Percentiles rank a stretch among this genome's conserved stretches.
Evolutionary conservation across 805 yeast genomes (phyloP).

Genomic region (Wickerhamomyces pijperi): DNA sequence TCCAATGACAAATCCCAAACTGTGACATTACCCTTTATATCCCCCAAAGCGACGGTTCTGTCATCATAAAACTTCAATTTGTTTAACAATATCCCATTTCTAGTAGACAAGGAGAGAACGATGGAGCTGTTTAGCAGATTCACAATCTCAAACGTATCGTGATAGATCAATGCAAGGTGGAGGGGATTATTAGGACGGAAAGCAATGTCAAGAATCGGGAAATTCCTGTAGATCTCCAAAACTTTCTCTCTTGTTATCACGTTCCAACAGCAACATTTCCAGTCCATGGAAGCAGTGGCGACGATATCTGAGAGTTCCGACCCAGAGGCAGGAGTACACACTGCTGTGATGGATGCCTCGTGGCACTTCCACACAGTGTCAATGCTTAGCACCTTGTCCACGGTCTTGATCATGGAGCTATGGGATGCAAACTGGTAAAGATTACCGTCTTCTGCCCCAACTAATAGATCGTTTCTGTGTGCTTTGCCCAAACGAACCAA

Average conservation of each 20-base stretch:
- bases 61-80: neutral
- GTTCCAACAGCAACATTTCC: conserved; percentile 21
- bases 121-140: neutral
- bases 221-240: conserved; percentile 15
- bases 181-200: conserved; percentile 18
- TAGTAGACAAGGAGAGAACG: neutral
- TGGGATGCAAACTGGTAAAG: conserved; percentile 20
- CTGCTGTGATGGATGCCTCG: conserved; percentile 16
- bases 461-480: conserved; percentile 14
- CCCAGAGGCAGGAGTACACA: conserved; percentile 8
- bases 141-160: neutral
- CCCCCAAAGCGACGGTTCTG: neutral
- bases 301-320: conserved; percentile 14
- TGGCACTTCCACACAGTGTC: conserved; percentile 17
- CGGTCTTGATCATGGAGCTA: conserved; percentile 10
- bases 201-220: conserved; percentile 16
- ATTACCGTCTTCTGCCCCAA: conserved; percentile 24
- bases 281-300: conserved; percentile 21
- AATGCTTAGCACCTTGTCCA: conserved; percentile 6
- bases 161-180: conserved; percentile 20
- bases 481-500: conserved; percentile 7
- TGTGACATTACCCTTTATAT: neutral
- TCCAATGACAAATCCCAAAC: neutral
- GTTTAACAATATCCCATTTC: neutral
- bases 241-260: conserved; percentile 10